phyloP scores from a whole-genome alignment of 1,284 basidiomycete genomes.

The Xanthoconium separans region DNA sequence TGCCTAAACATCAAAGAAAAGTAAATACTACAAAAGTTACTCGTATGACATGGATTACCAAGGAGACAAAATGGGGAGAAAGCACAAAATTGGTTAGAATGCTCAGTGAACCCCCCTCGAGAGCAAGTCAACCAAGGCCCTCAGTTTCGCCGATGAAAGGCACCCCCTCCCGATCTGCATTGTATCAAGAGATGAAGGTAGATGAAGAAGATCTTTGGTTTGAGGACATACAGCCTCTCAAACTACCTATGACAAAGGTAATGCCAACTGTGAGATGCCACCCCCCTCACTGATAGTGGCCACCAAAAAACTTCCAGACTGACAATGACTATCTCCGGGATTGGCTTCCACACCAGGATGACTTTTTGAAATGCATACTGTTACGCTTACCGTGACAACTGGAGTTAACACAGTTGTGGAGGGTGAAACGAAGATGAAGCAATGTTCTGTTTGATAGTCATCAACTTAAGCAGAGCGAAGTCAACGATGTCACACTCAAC shows the following conservation, averaged over 20 bases:
- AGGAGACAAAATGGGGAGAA: not conserved
- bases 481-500: no score
- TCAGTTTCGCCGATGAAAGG: not conserved
- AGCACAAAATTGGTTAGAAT: not conserved
- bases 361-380: no score
- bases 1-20: not conserved
- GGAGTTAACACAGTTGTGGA: no score
- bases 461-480: no score
- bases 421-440: no score
- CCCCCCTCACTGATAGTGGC: not conserved
- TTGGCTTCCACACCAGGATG: no score
- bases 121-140: not conserved
- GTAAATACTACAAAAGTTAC: not conserved
- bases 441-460: no score
- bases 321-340: not conserved
- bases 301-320: not conserved
- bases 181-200: not conserved
- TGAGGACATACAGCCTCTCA: not conserved
- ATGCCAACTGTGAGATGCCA: not conserved
- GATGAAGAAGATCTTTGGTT: not conserved
- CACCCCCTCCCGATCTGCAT: not conserved
- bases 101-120: not conserved
- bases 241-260: not conserved
- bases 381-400: no score
- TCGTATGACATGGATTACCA: not conserved